Evolutionary conservation across 768 basidiomycete species (phyloP), one percentile per base, ranked within the genome.

Genomic region (Gautieria morchelliformis): DNA sequence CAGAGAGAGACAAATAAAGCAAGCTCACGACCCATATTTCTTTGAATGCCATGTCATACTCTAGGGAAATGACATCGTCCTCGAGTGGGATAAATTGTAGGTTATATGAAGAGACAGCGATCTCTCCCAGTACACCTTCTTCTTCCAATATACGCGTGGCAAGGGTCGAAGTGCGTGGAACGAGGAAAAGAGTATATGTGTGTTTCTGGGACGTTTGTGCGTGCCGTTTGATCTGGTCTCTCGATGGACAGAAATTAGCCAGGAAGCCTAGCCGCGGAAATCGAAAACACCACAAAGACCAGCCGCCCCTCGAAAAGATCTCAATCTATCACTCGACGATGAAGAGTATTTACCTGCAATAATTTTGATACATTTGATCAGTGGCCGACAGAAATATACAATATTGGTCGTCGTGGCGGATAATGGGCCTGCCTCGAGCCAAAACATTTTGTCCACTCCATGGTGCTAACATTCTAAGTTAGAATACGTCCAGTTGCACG

Each of bases 391-490:
- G 9, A 99, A 79, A 71, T 97, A 99, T 19, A 99, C 82, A 58
- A 98, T 83, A 64, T 94, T 94, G 35, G 87, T 80, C 6, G 94
- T 93, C 3, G 83, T 78, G 3, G 90, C 87, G 12, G 82, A 78
- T 47, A 98, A 72, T 9, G 90, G 85, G 17, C 94, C 94, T 11
- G 86, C 70, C 71, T 98, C 96, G 22, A 99, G 82, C 95, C 96
- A 99, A 73, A 94, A 96, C 90, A 99, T 95, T 76, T 96, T 96
- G 74, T 97, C 94, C 3, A 99, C 92, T 5, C 93, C 94, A 83
- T 98, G 94, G 67, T 98, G 89, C 95, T 98, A 63, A 56, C 22
- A 12, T 50, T 50, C 52, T 53, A 53, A 12, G 30, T 50, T 35
- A 40, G 51, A 52, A 19, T 2, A 39, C 14, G 14, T 1, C n/a